Conservation (phyloP, 2,329 filamentous ascomycete species). For the Aureobasidium musti region DNA sequence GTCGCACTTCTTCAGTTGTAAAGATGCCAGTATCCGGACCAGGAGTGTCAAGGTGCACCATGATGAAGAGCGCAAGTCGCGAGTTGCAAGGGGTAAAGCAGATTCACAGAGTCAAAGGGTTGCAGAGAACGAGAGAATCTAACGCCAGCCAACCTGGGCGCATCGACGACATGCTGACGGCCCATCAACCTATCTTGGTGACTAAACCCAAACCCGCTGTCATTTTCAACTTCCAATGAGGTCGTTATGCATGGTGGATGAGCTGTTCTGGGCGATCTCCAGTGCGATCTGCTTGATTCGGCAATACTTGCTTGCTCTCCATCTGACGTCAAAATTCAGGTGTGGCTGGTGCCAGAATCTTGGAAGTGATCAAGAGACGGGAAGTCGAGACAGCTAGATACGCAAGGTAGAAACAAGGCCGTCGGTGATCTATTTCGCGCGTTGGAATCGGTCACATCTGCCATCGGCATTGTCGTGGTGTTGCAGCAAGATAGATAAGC, state of each 20-base stretch:
- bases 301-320: constrained; percentile 19
- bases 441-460: not conserved
- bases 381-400: not conserved
- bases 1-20: constrained; percentile 36
- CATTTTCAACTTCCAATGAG: constrained; percentile 9
- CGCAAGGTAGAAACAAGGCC: not conserved
- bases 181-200: not conserved
- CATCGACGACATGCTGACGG: constrained; percentile 22
- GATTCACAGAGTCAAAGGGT: not conserved
- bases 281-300: constrained; percentile 6
- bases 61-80: not conserved
- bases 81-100: not conserved
- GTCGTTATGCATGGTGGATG: constrained; percentile 18
- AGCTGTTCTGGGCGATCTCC: constrained; percentile 8
- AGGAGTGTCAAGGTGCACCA: constrained; percentile 32
- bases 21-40: constrained; percentile 38
- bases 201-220: constrained; percentile 7
- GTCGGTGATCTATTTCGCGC: not conserved
- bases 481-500: not conserved
- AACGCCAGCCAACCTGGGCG: not conserved
- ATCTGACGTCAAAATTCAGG: constrained; percentile 18
- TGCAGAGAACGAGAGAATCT: not conserved
- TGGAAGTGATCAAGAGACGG: constrained; percentile 9
- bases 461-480: not conserved
- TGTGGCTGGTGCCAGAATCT: not conserved